A percentile compares a stretch with the other conserved stretches of the same genome.
Conservation (phyloP, 2,329 filamentous ascomycete species). For the Zelopaecilomyces penicillatus region DNA sequence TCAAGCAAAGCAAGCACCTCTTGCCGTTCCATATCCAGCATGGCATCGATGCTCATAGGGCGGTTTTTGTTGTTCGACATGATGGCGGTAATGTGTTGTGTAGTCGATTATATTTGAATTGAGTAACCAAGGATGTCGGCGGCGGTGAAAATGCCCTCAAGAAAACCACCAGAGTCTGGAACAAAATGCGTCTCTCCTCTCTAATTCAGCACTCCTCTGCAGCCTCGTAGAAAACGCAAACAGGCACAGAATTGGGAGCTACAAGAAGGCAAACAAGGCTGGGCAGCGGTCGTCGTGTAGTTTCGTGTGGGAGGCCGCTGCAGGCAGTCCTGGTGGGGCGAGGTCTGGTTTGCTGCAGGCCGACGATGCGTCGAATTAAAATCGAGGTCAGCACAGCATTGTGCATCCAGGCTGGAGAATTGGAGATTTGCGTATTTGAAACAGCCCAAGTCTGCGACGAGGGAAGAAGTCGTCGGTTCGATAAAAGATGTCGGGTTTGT, state of each 20-base stretch:
- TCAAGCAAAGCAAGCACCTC: constrained; percentile 65
- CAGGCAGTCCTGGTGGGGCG: constrained; percentile 7
- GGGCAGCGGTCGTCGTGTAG: neutral
- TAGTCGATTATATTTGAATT: neutral
- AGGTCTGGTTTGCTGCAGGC: neutral
- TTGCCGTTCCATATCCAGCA: constrained; percentile 67
- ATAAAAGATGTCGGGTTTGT: too few relatives aligned
- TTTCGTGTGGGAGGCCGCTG: constrained; percentile 8
- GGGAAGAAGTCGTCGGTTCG: too few relatives aligned
- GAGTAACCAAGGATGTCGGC: too few relatives aligned
- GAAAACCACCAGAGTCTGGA: too few relatives aligned
- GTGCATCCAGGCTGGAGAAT: constrained; percentile 1
- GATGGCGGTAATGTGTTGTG: constrained; percentile 8
- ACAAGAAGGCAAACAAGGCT: constrained; percentile 11
- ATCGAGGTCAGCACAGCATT: constrained; percentile 10
- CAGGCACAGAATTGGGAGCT: constrained; percentile 1
- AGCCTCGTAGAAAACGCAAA: too few relatives aligned
- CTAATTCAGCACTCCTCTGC: too few relatives aligned
- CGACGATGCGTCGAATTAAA: constrained; percentile 7
- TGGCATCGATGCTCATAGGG: constrained; percentile 67
- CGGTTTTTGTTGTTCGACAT: constrained; percentile 27
- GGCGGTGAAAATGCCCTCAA: too few relatives aligned
- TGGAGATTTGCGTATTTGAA: too few relatives aligned
- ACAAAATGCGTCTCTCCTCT: too few relatives aligned
- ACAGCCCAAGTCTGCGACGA: too few relatives aligned